Percentiles rank a stretch among this genome's conserved stretches.
Evolutionary conservation across 768 basidiomycete species (phyloP).

Genomic region (Termitomyces sp.): DNA sequence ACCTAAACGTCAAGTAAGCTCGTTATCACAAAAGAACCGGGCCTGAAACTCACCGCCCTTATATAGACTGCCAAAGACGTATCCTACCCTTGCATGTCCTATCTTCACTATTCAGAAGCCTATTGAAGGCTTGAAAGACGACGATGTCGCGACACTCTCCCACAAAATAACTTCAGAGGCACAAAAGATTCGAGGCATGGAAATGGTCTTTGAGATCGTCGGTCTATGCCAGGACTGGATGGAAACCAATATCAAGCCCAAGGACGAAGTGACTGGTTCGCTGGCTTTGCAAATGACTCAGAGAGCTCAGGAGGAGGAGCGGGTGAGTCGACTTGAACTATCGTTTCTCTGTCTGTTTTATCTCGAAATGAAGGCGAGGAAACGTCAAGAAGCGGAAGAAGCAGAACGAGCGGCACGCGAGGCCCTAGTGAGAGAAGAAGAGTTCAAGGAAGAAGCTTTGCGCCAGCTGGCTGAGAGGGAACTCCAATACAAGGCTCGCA

Average conservation of each 20-base stretch:
- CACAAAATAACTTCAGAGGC: constrained; percentile 62
- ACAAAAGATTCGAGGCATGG: constrained; percentile 57
- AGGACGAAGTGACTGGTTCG: constrained; percentile 58
- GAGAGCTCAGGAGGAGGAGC: constrained; percentile 66
- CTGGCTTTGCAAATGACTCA: constrained; percentile 76
- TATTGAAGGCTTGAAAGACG: constrained; percentile 48
- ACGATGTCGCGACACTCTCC: constrained; percentile 51
- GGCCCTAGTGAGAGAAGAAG: constrained; percentile 57
- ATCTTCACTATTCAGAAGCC: constrained; percentile 67
- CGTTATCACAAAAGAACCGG: background rate
- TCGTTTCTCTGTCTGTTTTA: background rate
- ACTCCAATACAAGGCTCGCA: constrained; percentile 47
- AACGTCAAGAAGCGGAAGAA: constrained; percentile 51
- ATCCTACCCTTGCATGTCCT: constrained; percentile 67
- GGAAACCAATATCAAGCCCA: constrained; percentile 46
- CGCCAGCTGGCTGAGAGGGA: constrained; percentile 51
- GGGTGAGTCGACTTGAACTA: constrained; percentile 34
- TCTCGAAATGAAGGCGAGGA: constrained; percentile 39
- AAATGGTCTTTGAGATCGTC: constrained; percentile 80
- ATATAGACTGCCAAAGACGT: constrained; percentile 72
- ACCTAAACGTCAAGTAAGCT: constrained; percentile 67
- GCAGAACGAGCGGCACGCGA: constrained; percentile 47
- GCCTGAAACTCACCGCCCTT: background rate
- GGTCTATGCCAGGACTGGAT: constrained; percentile 72
- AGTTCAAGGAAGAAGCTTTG: constrained; percentile 62